phyloP scores from a whole-genome alignment of 2,329 filamentous ascomycete genomes.

The Phyllosticta citribraziliensis region DNA sequence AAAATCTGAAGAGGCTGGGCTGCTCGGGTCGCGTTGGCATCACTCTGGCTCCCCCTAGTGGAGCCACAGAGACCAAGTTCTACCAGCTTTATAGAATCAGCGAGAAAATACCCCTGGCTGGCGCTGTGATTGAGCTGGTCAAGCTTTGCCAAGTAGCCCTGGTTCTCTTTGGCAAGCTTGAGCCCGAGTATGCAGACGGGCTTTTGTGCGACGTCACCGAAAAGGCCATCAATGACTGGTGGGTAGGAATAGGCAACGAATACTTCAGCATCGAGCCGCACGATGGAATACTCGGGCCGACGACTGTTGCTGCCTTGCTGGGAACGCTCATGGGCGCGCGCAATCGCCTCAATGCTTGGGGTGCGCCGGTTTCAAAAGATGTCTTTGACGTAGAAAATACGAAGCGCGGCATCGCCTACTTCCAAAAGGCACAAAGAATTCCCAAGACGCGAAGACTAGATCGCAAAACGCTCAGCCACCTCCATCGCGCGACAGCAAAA shows the following conservation, averaged over 20 bases:
- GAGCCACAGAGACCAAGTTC: constrained; percentile 83
- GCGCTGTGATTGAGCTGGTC: constrained; percentile 77
- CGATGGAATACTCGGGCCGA: constrained; percentile 86
- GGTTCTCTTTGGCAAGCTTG: constrained; percentile 76
- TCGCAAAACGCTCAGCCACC: constrained; percentile 66
- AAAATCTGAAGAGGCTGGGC: constrained; percentile 81
- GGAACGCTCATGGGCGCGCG: constrained; percentile 83
- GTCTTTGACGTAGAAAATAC: constrained; percentile 77
- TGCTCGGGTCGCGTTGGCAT: constrained; percentile 86
- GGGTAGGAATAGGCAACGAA: constrained; percentile 85
- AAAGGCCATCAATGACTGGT: constrained; percentile 85
- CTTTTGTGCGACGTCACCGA: constrained; percentile 90
- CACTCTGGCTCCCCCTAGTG: constrained; percentile 65
- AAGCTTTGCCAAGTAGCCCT: constrained; percentile 86
- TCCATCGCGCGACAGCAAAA: constrained; percentile 81
- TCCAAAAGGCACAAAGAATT: constrained; percentile 82
- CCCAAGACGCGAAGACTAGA: constrained; percentile 70
- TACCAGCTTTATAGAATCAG: constrained; percentile 81
- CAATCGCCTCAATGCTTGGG: constrained; percentile 77
- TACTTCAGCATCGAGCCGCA: constrained; percentile 87
- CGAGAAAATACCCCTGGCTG: constrained; percentile 67
- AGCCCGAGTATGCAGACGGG: constrained; percentile 84
- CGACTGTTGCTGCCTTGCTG: constrained; percentile 77
- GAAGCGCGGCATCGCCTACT: constrained; percentile 75
- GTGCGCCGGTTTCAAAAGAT: constrained; percentile 79